Conservation (phyloP, 441 rosid species). For the Populus hybrid region DNA sequence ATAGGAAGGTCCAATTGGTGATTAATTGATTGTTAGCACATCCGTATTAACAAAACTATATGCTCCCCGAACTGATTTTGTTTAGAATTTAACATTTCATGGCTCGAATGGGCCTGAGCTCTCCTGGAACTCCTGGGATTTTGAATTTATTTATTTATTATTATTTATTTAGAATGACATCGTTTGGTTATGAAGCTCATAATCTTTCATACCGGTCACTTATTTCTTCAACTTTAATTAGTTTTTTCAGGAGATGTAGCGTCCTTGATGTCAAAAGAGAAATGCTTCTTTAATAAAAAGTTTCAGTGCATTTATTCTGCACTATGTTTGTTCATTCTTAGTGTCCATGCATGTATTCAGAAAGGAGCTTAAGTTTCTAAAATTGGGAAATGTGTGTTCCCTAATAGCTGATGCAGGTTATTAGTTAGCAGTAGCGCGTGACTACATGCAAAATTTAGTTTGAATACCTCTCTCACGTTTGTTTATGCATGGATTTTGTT, state of each 20-base stretch:
- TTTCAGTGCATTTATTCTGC: background rate
- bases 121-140: background rate
- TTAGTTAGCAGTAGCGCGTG: background rate
- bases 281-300: background rate
- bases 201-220: background rate
- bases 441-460: background rate
- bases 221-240: background rate
- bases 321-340: background rate
- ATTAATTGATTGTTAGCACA: background rate
- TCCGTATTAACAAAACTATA: background rate
- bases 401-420: background rate
- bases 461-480: background rate
- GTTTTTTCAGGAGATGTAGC: background rate
- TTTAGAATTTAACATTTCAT: background rate
- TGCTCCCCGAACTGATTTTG: background rate
- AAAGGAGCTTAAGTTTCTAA: slow-evolving; percentile 3
- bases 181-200: background rate
- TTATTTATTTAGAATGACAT: background rate
- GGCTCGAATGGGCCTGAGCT: background rate
- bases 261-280: background rate
- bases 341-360: background rate
- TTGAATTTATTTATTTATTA: background rate
- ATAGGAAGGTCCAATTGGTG: no score
- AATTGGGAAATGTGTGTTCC: background rate
- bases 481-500: background rate